Conservation (phyloP, 768 basidiomycete genomes). For the Candolleomyces efflorescens region DNA sequence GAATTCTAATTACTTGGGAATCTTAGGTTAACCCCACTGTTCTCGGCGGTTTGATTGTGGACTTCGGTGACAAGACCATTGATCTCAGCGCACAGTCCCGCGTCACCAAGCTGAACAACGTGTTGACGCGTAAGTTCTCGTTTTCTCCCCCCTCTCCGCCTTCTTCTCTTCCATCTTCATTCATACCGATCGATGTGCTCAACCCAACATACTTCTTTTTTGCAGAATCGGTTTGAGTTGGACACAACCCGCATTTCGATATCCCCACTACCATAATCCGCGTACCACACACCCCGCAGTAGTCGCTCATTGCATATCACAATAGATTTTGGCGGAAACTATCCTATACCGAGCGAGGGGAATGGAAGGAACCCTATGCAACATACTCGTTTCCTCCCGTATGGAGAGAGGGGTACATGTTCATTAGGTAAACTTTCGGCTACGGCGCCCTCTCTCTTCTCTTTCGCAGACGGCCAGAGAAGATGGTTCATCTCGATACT, state of each 20-base stretch:
- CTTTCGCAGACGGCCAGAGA: no score
- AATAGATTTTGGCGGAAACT: conserved; percentile 1
- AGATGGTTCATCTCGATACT: background rate
- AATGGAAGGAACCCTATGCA: background rate
- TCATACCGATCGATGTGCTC: background rate
- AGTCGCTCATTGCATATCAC: conserved; percentile 6
- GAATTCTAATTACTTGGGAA: background rate
- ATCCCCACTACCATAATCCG: conserved; percentile 1
- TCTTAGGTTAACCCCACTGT: conserved; percentile 84
- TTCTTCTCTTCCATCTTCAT: no score
- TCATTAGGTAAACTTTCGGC: background rate
- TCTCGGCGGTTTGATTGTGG: conserved; percentile 89
- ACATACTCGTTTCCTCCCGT: no score
- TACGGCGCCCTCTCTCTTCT: background rate
- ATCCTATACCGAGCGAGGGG: background rate
- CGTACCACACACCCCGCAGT: background rate
- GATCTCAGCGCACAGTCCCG: conserved; percentile 93
- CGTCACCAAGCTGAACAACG: conserved; percentile 91
- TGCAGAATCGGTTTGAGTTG: conserved; percentile 35
- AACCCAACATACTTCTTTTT: background rate
- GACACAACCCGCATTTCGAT: background rate
- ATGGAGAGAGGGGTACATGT: background rate
- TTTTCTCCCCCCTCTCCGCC: background rate
- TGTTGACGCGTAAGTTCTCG: conserved; percentile 66
- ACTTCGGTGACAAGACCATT: conserved; percentile 98